A percentile compares a stretch with the other conserved stretches of the same genome.
Evolutionary conservation across 2,329 filamentous ascomycete genomes (phyloP).

Genomic region (Cadophora luteo-olivacea): DNA sequence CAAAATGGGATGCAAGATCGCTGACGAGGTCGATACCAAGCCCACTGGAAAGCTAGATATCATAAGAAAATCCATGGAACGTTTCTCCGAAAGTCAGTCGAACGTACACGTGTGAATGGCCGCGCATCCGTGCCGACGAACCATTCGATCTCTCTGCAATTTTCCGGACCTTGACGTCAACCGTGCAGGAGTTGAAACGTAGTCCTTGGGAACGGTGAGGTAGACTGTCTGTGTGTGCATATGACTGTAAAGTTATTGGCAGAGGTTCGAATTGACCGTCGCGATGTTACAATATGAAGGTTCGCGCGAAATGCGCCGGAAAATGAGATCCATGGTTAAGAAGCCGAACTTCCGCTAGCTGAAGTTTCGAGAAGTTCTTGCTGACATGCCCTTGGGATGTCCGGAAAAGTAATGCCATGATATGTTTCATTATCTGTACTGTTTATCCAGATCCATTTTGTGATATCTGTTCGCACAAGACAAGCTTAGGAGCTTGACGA

Average conservation of each 20-base stretch:
- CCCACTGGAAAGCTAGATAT: too few relatives aligned
- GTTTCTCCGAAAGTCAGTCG: background rate
- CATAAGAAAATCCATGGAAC: too few relatives aligned
- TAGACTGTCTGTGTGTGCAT: constrained; percentile 2
- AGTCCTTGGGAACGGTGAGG: background rate
- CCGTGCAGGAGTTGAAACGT: background rate
- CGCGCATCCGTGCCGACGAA: background rate
- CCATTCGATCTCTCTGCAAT: too few relatives aligned
- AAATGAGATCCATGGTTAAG: background rate
- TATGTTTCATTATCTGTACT: background rate
- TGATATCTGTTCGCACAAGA: background rate
- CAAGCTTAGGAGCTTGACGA: background rate
- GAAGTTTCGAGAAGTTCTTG: background rate
- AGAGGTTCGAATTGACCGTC: background rate
- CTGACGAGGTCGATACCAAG: too few relatives aligned
- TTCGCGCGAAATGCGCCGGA: background rate
- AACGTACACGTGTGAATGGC: background rate
- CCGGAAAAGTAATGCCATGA: background rate
- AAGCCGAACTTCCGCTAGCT: background rate
- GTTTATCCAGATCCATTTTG: background rate
- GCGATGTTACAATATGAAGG: background rate
- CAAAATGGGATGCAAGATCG: too few relatives aligned
- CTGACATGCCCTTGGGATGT: background rate
- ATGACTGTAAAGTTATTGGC: too few relatives aligned
- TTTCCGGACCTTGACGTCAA: background rate